Conservation (phyloP, 1,284 basidiomycete genomes). For the Vanrija pseudolonga region DNA sequence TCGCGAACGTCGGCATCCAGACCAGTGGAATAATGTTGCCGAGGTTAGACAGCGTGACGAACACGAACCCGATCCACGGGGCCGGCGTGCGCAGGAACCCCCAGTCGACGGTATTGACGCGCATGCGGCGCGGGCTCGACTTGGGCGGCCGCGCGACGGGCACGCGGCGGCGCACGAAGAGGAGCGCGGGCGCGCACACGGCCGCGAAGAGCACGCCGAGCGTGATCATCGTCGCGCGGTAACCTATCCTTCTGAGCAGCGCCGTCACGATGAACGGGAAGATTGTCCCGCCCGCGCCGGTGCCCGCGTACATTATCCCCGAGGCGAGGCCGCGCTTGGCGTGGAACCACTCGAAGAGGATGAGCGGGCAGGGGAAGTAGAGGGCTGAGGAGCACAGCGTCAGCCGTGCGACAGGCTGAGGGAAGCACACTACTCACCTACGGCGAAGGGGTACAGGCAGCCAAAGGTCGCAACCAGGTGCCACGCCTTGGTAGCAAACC, state of each 20-base stretch:
- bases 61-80: slow-evolving; percentile 27
- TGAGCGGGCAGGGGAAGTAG: slow-evolving; percentile 40
- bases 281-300: slow-evolving; percentile 35
- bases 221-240: slow-evolving; percentile 37
- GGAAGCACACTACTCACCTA: slow-evolving; percentile 19
- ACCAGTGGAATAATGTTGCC: slow-evolving; percentile 46
- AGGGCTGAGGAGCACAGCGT: slow-evolving; percentile 7
- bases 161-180: too few relatives aligned
- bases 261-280: slow-evolving; percentile 39
- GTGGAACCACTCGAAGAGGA: slow-evolving; percentile 44
- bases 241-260: slow-evolving; percentile 35
- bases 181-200: too few relatives aligned
- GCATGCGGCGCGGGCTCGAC: neutral
- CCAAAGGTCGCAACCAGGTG: slow-evolving; percentile 46
- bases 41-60: slow-evolving; percentile 37
- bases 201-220: too few relatives aligned
- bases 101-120: slow-evolving; percentile 18
- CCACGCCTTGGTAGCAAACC: slow-evolving; percentile 44
- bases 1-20: slow-evolving; percentile 44
- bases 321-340: slow-evolving; percentile 22
- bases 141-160: neutral
- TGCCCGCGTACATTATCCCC: slow-evolving; percentile 29
- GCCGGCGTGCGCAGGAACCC: slow-evolving; percentile 23
- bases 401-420: neutral
- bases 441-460: slow-evolving; percentile 40